Evolutionary conservation across 371 early-diverging fungal species (phyloP).

Genomic region (Paraphysoderma sedebokerense): DNA sequence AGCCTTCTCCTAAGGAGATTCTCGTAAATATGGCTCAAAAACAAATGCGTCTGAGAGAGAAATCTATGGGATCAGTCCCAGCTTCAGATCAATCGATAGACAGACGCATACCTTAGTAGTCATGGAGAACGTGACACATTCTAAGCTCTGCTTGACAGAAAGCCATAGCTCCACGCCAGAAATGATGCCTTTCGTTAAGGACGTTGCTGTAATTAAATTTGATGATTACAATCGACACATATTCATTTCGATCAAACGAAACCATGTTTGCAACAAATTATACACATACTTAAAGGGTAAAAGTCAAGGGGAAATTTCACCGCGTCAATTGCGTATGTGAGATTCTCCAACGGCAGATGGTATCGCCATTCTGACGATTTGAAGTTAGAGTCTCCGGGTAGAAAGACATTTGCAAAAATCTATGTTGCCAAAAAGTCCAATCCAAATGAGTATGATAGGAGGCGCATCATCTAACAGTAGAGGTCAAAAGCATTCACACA

Average conservation of each 20-base stretch:
- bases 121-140: slow-evolving; percentile 40
- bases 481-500: too few species aligned
- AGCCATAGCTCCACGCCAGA: slow-evolving; percentile 59
- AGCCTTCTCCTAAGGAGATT: slow-evolving; percentile 15
- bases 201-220: slow-evolving; percentile 30
- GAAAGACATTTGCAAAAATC: slow-evolving; percentile 26
- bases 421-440: slow-evolving; percentile 4
- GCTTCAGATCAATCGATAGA: neutral
- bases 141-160: slow-evolving; percentile 28
- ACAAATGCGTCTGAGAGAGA: slow-evolving; percentile 45
- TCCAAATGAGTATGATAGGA: too few species aligned
- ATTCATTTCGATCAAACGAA: neutral
- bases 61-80: neutral
- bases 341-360: too few species aligned
- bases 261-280: too few species aligned
- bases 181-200: slow-evolving; percentile 52
- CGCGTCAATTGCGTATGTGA: slow-evolving; percentile 10
- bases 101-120: slow-evolving; percentile 38
- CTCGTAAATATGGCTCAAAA: slow-evolving; percentile 49
- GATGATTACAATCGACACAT: neutral
- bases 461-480: too few species aligned
- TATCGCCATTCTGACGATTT: too few species aligned
- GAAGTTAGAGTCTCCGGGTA: slow-evolving; percentile 16
- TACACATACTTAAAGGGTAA: slow-evolving; percentile 49
- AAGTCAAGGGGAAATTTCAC: slow-evolving; percentile 51